Conservation (phyloP, 352 stramenopile species). For the Phytophthora chlamydospora region DNA sequence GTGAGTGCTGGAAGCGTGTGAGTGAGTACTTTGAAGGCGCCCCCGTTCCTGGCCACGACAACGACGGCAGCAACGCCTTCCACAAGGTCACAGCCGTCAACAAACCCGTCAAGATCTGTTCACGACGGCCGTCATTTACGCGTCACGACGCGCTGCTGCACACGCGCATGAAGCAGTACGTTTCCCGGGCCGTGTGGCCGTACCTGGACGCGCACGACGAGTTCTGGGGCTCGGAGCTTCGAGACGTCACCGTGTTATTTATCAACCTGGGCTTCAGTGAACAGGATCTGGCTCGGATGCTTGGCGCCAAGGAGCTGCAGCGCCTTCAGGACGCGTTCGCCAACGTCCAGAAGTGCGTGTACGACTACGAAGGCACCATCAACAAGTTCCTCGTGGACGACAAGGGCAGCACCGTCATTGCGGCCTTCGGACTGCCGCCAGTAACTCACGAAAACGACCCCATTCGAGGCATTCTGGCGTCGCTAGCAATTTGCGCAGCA, state of each 20-base stretch:
- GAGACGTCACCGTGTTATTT: conserved; percentile 93
- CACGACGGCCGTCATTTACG: conserved; percentile 71
- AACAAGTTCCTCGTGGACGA: conserved; percentile 98
- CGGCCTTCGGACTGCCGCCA: conserved; percentile 92
- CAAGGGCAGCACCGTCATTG: conserved; percentile 94
- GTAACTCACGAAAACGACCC: conserved; percentile 94
- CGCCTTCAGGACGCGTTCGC: conserved; percentile 82
- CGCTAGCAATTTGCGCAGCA: conserved; percentile 83
- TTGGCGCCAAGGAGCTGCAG: conserved; percentile 71
- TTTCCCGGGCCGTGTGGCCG: conserved; percentile 91
- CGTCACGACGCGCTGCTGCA: conserved; percentile 85
- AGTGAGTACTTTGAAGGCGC: conserved; percentile 66
- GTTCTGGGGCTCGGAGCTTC: conserved; percentile 93
- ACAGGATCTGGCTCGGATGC: conserved; percentile 78
- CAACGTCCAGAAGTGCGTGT: conserved; percentile 90
- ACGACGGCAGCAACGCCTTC: conserved; percentile 34
- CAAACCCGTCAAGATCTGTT: conserved; percentile 71
- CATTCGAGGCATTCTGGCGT: conserved; percentile 88
- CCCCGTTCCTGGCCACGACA: conserved; percentile 31
- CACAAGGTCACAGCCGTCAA: conserved; percentile 67
- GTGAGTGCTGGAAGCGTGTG: conserved; percentile 80
- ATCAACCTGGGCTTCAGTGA: conserved; percentile 94
- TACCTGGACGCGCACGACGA: conserved; percentile 92
- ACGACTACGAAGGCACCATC: conserved; percentile 95
- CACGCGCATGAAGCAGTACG: conserved; percentile 90